Evolutionary conservation across 306 rosid genomes (phyloP).

Genomic region (Rosa chinensis): DNA sequence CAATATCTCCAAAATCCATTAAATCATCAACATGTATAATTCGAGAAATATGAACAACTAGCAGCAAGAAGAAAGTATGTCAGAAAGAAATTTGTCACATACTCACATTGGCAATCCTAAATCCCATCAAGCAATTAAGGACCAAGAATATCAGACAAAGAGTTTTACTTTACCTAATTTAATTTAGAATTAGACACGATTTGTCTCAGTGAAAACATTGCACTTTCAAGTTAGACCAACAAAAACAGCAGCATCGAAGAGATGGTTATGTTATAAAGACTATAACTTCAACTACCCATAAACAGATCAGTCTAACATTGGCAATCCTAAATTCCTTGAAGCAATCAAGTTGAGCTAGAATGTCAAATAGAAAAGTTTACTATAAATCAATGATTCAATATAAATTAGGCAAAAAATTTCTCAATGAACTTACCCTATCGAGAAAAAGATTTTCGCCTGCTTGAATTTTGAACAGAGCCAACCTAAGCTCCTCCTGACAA

Average conservation of each 20-base stretch:
- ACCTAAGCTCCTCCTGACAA: conserved; percentile 65
- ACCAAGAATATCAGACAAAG: not conserved
- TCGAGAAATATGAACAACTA: too few species aligned
- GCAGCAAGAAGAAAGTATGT: too few species aligned
- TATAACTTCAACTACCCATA: too few species aligned
- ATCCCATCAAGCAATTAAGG: not conserved
- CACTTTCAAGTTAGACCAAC: not conserved
- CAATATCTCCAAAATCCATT: too few species aligned
- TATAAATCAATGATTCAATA: not conserved
- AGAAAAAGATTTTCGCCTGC: conserved; percentile 59
- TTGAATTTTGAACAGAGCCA: conserved; percentile 51
- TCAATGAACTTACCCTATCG: conserved; percentile 52
- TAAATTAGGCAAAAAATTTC: not conserved
- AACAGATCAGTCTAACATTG: not conserved
- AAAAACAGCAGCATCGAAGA: not conserved
- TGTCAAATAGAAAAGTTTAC: not conserved
- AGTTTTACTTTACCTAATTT: not conserved
- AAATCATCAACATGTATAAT: too few species aligned
- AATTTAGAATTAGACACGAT: not conserved
- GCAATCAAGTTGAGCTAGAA: not conserved
- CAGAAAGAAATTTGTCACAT: too few species aligned
- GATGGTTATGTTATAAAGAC: too few species aligned
- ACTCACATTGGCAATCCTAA: too few species aligned
- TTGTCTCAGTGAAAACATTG: not conserved
- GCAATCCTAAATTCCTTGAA: not conserved